Evolutionary conservation across 352 stramenopile genomes (phyloP).

Genomic region (Pythium aquatile): DNA sequence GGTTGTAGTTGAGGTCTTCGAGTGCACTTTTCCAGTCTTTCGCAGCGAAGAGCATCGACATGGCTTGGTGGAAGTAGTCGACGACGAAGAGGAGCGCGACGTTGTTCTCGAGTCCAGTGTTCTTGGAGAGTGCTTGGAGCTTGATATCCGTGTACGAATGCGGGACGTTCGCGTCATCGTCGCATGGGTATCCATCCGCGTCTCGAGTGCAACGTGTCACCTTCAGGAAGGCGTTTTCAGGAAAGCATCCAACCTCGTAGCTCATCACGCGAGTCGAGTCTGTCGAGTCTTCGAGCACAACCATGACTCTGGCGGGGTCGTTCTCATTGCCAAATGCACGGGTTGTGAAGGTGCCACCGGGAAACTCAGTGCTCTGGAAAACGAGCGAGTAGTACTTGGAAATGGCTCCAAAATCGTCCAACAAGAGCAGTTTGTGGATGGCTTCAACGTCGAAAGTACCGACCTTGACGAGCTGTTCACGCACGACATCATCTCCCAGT

Average conservation of each 20-base stretch:
- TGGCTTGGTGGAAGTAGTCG: constrained; percentile 42
- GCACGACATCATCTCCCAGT: constrained; percentile 24
- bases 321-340: constrained; percentile 18
- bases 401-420: constrained; percentile 33
- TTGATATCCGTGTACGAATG: constrained; percentile 30
- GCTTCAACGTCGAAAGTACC: constrained; percentile 38
- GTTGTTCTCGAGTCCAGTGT: constrained; percentile 41
- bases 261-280: constrained; percentile 7
- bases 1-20: constrained; percentile 34
- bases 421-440: constrained; percentile 34
- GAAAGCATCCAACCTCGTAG: constrained; percentile 34
- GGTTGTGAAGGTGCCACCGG: constrained; percentile 32
- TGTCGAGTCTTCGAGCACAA: constrained; percentile 28
- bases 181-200: constrained; percentile 36
- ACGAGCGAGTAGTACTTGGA: constrained; percentile 44
- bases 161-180: constrained; percentile 19
- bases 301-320: constrained; percentile 17
- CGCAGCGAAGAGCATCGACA: constrained; percentile 33
- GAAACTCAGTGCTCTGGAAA: constrained; percentile 42
- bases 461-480: constrained; percentile 27
- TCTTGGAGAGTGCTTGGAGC: constrained; percentile 14
- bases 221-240: constrained; percentile 29
- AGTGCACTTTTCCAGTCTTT: constrained; percentile 35
- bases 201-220: constrained; percentile 25
- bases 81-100: constrained; percentile 39